phyloP scores from a whole-genome alignment of 495 filamentous ascomycete genomes.

The Cairneyella variabilis region DNA sequence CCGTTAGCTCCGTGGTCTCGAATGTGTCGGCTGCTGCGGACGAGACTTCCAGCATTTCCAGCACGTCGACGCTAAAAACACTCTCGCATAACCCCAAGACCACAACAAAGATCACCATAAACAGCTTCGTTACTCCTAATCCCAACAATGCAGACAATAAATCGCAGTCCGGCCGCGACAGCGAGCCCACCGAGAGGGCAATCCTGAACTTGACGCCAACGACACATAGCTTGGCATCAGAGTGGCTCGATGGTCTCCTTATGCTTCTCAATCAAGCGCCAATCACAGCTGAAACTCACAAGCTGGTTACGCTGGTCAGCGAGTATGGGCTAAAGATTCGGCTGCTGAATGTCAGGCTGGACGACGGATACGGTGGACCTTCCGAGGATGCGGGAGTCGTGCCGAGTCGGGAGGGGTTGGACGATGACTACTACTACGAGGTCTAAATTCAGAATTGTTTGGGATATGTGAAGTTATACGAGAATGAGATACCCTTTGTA shows the following conservation, averaged over 20 bases:
- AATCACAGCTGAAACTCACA: conserved; percentile 93
- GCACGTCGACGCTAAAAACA: conserved; percentile 50
- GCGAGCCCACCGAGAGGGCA: conserved; percentile 38
- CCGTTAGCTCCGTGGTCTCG: conserved; percentile 87
- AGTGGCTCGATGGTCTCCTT: conserved; percentile 94
- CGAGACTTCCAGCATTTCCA: conserved; percentile 29
- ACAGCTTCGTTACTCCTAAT: conserved; percentile 55
- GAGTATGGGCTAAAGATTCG: conserved; percentile 93
- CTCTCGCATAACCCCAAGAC: conserved; percentile 34
- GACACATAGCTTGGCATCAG: conserved; percentile 79
- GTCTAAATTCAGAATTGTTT: conserved; percentile 5
- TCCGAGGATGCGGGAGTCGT: conserved; percentile 38
- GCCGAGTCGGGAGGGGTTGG: conserved; percentile 57
- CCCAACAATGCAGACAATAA: conserved; percentile 13
- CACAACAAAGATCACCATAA: conserved; percentile 87
- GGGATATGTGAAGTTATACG: background rate
- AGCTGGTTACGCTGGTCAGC: conserved; percentile 76
- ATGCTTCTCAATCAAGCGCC: conserved; percentile 95
- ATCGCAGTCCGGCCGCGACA: conserved; percentile 3
- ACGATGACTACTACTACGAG: conserved; percentile 67
- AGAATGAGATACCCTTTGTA: background rate
- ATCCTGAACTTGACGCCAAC: conserved; percentile 80
- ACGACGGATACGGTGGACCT: conserved; percentile 28
- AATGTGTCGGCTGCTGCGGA: conserved; percentile 64
- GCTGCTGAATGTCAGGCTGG: conserved; percentile 84